Evolutionary conservation across 306 rosid species (phyloP), one percentile per base, ranked within the genome.

Genomic region (Cicer yamashitae): DNA sequence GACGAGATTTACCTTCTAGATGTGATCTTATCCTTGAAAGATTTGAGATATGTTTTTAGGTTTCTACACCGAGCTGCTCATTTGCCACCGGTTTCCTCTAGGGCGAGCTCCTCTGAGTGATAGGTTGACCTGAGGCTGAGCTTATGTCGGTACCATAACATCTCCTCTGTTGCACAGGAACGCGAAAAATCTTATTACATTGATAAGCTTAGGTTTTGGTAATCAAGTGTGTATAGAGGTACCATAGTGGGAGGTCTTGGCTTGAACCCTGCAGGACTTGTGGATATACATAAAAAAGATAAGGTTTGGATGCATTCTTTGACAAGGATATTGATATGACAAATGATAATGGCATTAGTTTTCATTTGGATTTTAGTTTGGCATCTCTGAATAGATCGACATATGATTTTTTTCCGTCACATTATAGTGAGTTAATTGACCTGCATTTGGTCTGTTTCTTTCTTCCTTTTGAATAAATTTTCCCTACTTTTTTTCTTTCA

Each of bases 401-500:
- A 30, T 22, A 13, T 54, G 17, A 1, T 14, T 37, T 30, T 45
- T 1, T 63, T 53, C 30, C 7, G 37, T 30, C 37, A 30, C 37
- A 52, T 14, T 40, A 40, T 53, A 3, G 3, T 17, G 54, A 48
- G 70, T 48, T 15, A 7, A 6, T 71, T 71, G 59, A 45, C 67
- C 25, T 7, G 1, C 13, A n/a, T 15, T 59, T 68, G 38, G 59
- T 14, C 34, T 74, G 15, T 30, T 30, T 4, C 37, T 47, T n/a
- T 63, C 43, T 79, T 79, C 60, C 68, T 45, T 54, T 67, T 67
- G 43, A 60, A 51, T 11, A 41, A 61, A 71, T 37, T 68, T 67
- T 50, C 15, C 1, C 6, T 75, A 6, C 56, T 60, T 37, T 12
- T 17, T 65, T 62, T 76, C 58, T 74, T 73, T 56, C 71, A 93